Base-by-base conservation (phyloP, 2,329 filamentous ascomycete species). In the Furcasterigmium furcatum region DNA sequence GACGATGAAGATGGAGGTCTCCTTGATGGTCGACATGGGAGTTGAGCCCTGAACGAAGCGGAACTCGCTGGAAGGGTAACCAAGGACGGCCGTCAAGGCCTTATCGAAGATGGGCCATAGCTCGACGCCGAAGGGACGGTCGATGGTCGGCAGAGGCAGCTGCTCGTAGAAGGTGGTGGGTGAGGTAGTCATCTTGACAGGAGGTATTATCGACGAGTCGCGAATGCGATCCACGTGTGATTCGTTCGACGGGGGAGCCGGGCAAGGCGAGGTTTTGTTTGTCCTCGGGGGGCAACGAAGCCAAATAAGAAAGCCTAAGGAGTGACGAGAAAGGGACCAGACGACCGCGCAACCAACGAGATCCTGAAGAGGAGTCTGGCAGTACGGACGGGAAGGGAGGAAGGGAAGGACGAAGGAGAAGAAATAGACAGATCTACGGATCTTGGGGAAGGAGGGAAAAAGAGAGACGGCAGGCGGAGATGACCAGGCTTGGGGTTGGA, bases 31-130 rank as follows among this genome's bases (percentile, higher is more conserved):
- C 45, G 91, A 96, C 80, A 97, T 86, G 51, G 90, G 88, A 24
- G 91, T 96, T 67, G 83, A 74, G 60, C 89, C 89, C 36, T 84
- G 79, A 49, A 84, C 76, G 70, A 97, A 97, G 54, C 79, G 73
- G 74, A 97, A 97, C 52, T 96, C 84, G 56, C 89, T 84, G 51
- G 88, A 85, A 53, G 88, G 84, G 70, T 92, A 95, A 60, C 92
- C 92, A 47, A 80, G 79, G 53, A 90, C 74, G 47, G 76, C 67
- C 65, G 87, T 85, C 71, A 87, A 97, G 58, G 77, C 84, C 74
- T 91, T 89, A 73, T 86, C 87, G 80, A 97, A 97, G 70, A 95
- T 83, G 58, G 92, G 90, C 94, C 94, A 97, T 68, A 96, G 73
- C 53, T 88, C 78, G 56, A 97, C 74, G 66, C 92, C 94, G 61